Conservation (phyloP, 306 rosid species). For the Rubus parviflorus region DNA sequence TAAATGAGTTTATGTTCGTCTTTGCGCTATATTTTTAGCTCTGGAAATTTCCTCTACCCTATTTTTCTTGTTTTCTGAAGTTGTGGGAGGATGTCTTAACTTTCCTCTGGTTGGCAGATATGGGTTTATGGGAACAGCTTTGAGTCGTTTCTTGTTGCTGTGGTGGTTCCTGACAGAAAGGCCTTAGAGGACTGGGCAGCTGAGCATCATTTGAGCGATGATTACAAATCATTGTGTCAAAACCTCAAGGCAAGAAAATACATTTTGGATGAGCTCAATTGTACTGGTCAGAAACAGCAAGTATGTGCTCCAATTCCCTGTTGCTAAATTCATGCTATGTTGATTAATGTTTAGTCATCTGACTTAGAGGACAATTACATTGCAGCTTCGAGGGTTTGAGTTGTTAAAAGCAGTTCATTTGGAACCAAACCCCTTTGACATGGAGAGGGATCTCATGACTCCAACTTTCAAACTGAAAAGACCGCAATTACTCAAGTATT, state of each 20-base stretch:
- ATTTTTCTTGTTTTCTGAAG: conserved; percentile 1
- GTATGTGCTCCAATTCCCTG: conserved; percentile 33
- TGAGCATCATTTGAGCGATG: conserved; percentile 46
- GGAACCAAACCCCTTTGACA: conserved; percentile 82
- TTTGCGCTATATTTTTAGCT: no score
- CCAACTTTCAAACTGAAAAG: conserved; percentile 95
- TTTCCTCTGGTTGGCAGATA: conserved; percentile 45
- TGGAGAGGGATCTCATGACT: conserved; percentile 85
- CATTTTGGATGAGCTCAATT: conserved; percentile 81
- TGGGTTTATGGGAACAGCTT: conserved; percentile 98
- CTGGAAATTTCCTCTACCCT: not conserved
- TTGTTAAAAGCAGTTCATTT: conserved; percentile 72
- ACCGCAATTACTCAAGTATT: conserved; percentile 70
- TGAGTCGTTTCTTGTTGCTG: conserved; percentile 91
- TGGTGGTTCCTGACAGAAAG: conserved; percentile 73
- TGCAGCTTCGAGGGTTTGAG: conserved; percentile 87
- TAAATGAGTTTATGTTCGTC: not conserved
- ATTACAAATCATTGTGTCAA: conserved; percentile 68
- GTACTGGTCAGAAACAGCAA: conserved; percentile 56
- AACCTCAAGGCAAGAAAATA: conserved; percentile 63
- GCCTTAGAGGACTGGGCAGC: conserved; percentile 84
- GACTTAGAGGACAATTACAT: conserved; percentile 23
- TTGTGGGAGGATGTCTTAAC: not conserved
- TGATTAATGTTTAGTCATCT: conserved; percentile 10
- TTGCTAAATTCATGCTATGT: not conserved